Evolutionary conservation across 1,284 basidiomycete species (phyloP), one percentile per base, ranked within the genome.

Genomic region (Blastosporella zonata): DNA sequence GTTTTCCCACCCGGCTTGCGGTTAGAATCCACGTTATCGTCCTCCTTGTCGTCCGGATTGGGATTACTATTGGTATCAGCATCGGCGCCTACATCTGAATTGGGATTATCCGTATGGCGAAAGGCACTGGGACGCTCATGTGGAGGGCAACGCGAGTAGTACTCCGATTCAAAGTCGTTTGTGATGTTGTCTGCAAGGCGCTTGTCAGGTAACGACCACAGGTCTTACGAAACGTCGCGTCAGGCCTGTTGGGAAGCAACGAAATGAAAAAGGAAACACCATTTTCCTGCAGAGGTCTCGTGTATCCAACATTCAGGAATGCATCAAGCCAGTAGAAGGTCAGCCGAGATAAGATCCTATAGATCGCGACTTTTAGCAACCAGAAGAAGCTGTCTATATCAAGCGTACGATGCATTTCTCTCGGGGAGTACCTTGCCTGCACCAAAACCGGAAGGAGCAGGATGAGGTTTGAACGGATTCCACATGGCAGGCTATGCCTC

Each of bases 311-410:
- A 23, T 59, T 51, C 1, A 75, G 55, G 31, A 75, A 65, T 2
- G 71, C 65, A 45, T 59, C 63, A 4, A 75, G 58, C 72, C 73
- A 75, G 3, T 59, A 55, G 48, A 74, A 72, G 2, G 69, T 34
- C 3, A 73, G 54, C 36, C 58, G 63, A 6, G 72, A 73, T 1
- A 71, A 49, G 8, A 59, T 56, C 6, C 72, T 74, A 47, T 43
- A 18, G 15, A 34, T 21, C 22, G 15, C 38, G 9, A 27, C 29
- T 7, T 31, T 7, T 31, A 42, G 28, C 43, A 12, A 20, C 43
- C 6, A 20, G 12, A 4, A 23, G 18, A 22, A 13, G 18, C 18
- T 15, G 13, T 5, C 4, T 18, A 6, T 6, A 35, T 17, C 8
- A 43, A 25, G 41, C 63, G 35, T 55, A 64, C 63, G 58, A 53